Evolutionary conservation across 352 stramenopile species (phyloP), one percentile per base, ranked within the genome.

Genomic region (Phytopythium montanum): DNA sequence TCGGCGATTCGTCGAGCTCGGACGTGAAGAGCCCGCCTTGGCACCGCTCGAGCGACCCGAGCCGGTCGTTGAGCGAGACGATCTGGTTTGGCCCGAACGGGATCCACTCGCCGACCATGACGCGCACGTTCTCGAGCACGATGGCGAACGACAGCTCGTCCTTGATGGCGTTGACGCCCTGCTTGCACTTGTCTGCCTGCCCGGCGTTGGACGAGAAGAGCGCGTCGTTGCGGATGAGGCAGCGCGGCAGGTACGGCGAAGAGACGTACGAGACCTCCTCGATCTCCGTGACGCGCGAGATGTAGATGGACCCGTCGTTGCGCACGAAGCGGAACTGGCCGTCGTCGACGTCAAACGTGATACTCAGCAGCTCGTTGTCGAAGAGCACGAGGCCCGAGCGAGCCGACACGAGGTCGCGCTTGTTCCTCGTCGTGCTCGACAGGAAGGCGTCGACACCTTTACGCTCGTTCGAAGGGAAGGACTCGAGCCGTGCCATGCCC

Each of bases 31-130:
- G 97, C 0, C 97, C 97, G 23, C 96, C 96, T 65, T 99, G 96
- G 52, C 96, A 97, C 21, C 96, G 83, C 67, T 99, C 96, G 9
- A 97, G 96, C 14, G 92, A 97, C 3, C 96, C 97, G 31, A 99
- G 72, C 31, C 96, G 97, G 56, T 98, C 96, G 58, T 99, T 99
- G 2, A 99, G 76, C 54, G 97, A 92, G 49, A 99, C 93, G 46
- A 99, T 97, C 75, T 99, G 90, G 69, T 99, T 99, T 1, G 94
- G 87, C 10, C 97, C 97, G 62, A 99, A 99, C 26, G 97, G 97
- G 52, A 99, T 98, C 78, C 97, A 99, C 74, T 99, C 96, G 12
- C 94, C 93, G 34, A 99, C 94, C 76, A 99, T 98, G 14, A 99
- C 84, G 5, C 90, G 96, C 31, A 99, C 95, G 33, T 95, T 96